phyloP scores from a whole-genome alignment of 164 flowering plant genomes.

The Saururus chinensis region DNA sequence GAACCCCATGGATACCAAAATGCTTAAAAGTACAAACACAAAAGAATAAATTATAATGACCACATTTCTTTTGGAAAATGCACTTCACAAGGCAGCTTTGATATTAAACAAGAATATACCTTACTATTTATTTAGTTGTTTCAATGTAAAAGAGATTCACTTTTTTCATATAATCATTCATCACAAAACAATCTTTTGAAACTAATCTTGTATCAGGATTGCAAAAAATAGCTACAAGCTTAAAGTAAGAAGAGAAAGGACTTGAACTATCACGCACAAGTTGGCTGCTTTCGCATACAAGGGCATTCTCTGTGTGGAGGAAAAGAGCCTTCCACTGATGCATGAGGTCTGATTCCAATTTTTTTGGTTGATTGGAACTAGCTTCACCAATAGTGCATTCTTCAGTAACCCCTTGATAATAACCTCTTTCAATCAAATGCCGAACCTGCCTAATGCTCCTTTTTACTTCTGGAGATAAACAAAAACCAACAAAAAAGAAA shows the following conservation, averaged over 20 bases:
- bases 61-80: not conserved
- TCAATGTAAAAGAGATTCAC: too few species aligned
- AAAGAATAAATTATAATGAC: not conserved
- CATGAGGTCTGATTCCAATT: slow-evolving; percentile 50
- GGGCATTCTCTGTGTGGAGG: slow-evolving; percentile 47
- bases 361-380: slow-evolving; percentile 19
- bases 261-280: slow-evolving; percentile 46
- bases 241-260: not conserved
- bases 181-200: too few species aligned
- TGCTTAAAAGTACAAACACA: not conserved
- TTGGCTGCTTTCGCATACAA: slow-evolving; percentile 47
- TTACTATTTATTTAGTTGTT: too few species aligned
- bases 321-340: slow-evolving; percentile 76
- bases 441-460: slow-evolving; percentile 71
- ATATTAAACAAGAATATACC: not conserved
- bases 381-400: slow-evolving; percentile 13
- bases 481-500: not conserved
- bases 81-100: not conserved
- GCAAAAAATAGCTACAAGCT: not conserved
- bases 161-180: too few species aligned
- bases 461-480: slow-evolving; percentile 33
- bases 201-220: not conserved
- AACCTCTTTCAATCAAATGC: slow-evolving; percentile 30
- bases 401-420: slow-evolving; percentile 16
- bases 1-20: not conserved